phyloP scores from a whole-genome alignment of 129 eudicot genomes.

The Ambrosia trifida region DNA sequence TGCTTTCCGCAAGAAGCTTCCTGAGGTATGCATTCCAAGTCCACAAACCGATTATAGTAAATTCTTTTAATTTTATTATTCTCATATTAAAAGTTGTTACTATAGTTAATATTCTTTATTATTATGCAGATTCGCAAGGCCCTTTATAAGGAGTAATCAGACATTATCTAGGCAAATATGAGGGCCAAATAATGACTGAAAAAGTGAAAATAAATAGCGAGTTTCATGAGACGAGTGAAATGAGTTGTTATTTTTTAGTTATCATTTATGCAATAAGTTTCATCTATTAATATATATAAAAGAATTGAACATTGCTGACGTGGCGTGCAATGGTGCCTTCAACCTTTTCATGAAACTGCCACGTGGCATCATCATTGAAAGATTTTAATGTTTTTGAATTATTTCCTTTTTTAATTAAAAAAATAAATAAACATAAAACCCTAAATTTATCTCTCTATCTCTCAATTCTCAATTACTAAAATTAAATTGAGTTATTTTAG shows the following conservation, averaged over 20 bases:
- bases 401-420: no score
- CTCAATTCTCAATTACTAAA: no score
- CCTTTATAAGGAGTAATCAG: conserved; percentile 37
- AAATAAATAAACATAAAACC: no score
- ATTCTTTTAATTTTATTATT: neutral
- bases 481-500: no score
- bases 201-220: conserved; percentile 25
- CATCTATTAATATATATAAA: no score
- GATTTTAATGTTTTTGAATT: no score
- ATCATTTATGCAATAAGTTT: no score
- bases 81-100: neutral
- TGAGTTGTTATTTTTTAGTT: conserved; percentile 9
- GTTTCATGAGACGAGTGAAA: neutral
- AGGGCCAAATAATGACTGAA: conserved; percentile 21
- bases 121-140: conserved; percentile 63
- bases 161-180: conserved; percentile 2
- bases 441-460: no score
- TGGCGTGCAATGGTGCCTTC: no score
- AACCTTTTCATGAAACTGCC: no score
- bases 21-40: conserved; percentile 30
- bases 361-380: no score
- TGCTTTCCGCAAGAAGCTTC: conserved; percentile 56
- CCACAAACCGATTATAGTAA: neutral
- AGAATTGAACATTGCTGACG: no score
- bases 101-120: neutral